Base-by-base conservation (phyloP, 2,329 filamentous ascomycete genomes). In the Acrocalymma vagum region DNA sequence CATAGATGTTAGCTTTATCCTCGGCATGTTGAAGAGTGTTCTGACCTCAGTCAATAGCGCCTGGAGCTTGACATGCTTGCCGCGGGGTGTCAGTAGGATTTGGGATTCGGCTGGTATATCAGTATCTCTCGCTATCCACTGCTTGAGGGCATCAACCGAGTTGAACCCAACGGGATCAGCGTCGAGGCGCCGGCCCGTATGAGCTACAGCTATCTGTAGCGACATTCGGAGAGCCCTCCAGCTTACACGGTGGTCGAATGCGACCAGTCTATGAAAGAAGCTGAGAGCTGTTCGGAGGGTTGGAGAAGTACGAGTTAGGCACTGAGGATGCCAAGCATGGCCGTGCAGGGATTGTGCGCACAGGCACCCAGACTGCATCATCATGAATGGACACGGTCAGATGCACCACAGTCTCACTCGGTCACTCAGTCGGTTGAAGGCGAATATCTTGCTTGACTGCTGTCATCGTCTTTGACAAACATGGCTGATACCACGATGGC, bases 151-250 rank as follows among this genome's bases (percentile, higher is more conserved):
- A 73, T 97, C 93, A 67, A 96, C 81, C 43, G 86, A 87, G 58
- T 81, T 79, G 72, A 93, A 88, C 66, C 84, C 82, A 52, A 85
- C 80, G 55, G 86, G 83, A 74, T 95, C 89, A 70, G 88, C 82
- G 70, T 85, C 80, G 67, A 96, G 81, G 74, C 87, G 86, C 79
- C 90, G 86, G 78, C 93, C 93, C 73, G 88, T 91, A 76, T 95
- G 92, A 80, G 90, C 91, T 69, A 96, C 86, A 78, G 90, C 89
- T 73, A 96, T 86, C 76, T 90, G 85, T 70, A 93, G 83, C 77
- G 89, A 88, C 90, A 95, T 95, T 74, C 78, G 82, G 51, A 45
- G 41, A 38, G 45, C 51, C 51, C 51, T 62, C 49, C 45, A 56
- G 47, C 56, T 54, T 48, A 39, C 37, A 42, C 35, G 33, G 17